Evolutionary conservation across 2,329 filamentous ascomycete species (phyloP).

Genomic region (Dactylellina cionopaga): DNA sequence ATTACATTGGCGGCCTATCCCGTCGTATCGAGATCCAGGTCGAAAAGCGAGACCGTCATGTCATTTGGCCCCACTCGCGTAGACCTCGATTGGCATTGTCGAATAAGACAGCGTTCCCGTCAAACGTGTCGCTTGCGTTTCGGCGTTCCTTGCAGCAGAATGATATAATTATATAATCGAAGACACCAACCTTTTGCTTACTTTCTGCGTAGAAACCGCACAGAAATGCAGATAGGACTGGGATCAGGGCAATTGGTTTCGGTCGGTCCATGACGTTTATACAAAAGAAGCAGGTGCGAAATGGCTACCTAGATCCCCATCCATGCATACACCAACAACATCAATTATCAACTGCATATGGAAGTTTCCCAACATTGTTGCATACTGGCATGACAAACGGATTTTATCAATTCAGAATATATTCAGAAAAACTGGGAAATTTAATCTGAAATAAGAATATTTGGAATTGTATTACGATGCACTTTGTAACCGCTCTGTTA

Average conservation of each 20-base stretch:
- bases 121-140: constrained; percentile 32
- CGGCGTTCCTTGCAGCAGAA: constrained; percentile 29
- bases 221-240: not conserved
- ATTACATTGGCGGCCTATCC: not conserved
- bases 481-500: too few species aligned
- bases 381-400: too few species aligned
- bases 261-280: constrained; percentile 16
- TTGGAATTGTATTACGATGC: too few species aligned
- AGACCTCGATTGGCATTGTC: constrained; percentile 28
- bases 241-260: constrained; percentile 3
- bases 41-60: constrained; percentile 2
- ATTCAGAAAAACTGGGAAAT: too few species aligned
- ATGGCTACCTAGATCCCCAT: constrained; percentile 39
- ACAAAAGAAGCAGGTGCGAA: constrained; percentile 37
- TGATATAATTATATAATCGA: too few species aligned
- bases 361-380: not conserved
- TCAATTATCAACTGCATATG: not conserved
- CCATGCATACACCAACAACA: not conserved
- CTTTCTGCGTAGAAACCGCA: not conserved
- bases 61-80: not conserved
- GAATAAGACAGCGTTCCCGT: constrained; percentile 29
- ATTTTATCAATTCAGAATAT: too few species aligned
- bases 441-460: too few species aligned
- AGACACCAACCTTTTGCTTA: not conserved
- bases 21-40: not conserved